Base-by-base conservation (phyloP, 2,329 filamentous ascomycete genomes). In the Penicillium sp. region DNA sequence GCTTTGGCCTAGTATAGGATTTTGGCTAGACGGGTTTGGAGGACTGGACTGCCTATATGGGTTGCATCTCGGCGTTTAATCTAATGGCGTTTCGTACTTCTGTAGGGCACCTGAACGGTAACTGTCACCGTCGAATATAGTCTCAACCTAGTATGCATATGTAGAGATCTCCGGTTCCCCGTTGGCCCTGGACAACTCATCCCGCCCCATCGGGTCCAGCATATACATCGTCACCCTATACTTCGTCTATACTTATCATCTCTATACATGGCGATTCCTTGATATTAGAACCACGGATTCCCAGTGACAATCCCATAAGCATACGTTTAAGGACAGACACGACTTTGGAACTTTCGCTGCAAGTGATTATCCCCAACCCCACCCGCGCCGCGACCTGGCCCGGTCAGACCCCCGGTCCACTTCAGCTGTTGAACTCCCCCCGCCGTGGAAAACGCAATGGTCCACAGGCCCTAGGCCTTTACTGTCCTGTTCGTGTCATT, bases 331-430 rank as follows among this genome's bases (percentile, higher is more conserved):
- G 27, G 10, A 28, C 27, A 1, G 10, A 18, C 18, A 16, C 14
- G 10, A 8, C 7, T 10, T 22, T n/a, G n/a, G 16, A 10, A 35
- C 2, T 33, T n/a, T 18, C n/a, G 4, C 20, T 22, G 2, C 25
- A 28, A 38, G 16, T 38, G 35, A 38, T 38, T 9, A 38, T 36
- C n/a, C n/a, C 30, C 38, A 48, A 48, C 33, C 14, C 22, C 20
- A 48, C 22, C 16, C 10, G 28, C 22, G 25, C 38, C 3, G 8
- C 16, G 16, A 47, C 9, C 45, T 41, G 27, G 35, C 46, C 22
- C 33, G 41, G 33, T 44, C 50, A 42, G 35, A 24, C 40, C 35
- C 25, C 50, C n/a, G 40, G 39, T 47, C 46, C 46, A 49, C 46
- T 42, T 53, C 24, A 46, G 24, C 46, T 49, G 50, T 45, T 24